Conservation (phyloP, 768 basidiomycete genomes). For the Psilocybe cubensis region DNA sequence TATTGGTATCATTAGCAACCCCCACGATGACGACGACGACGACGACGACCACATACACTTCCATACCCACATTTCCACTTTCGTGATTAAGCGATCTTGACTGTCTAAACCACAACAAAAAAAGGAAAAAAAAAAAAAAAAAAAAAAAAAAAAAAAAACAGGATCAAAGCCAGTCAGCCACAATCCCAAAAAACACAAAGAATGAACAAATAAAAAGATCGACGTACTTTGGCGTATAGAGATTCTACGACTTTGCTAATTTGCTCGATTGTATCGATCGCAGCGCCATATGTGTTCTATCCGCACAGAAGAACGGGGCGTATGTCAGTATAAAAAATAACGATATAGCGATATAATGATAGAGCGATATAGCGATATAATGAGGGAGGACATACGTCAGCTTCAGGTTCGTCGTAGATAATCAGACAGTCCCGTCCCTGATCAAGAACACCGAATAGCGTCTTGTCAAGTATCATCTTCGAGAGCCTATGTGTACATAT, state of each 20-base stretch:
- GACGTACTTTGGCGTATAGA: slow-evolving; percentile 76
- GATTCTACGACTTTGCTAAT: slow-evolving; percentile 94
- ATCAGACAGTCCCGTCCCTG: slow-evolving; percentile 91
- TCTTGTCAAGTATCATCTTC: slow-evolving; percentile 98
- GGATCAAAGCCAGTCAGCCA: no score
- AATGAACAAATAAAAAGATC: not conserved
- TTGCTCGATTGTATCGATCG: slow-evolving; percentile 88
- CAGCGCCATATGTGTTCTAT: slow-evolving; percentile 86
- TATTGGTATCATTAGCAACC: no score
- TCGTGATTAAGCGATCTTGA: slow-evolving; percentile 11
- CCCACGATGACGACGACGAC: no score
- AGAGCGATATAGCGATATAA: not conserved
- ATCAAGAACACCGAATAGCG: slow-evolving; percentile 94
- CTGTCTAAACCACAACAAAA: slow-evolving; percentile 5
- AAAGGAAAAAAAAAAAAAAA: no score
- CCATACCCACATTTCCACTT: no score
- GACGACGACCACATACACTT: no score
- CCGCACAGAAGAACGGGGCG: no score
- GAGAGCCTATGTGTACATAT: slow-evolving; percentile 83
- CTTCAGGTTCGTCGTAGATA: slow-evolving; percentile 86
- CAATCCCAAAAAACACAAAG: not conserved
- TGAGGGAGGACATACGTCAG: slow-evolving; percentile 63
- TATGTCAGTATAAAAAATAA: no score
- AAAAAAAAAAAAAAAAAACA: no score
- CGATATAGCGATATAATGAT: not conserved